phyloP scores from a whole-genome alignment of 2,329 filamentous ascomycete species.

The Epichloe typhina region DNA sequence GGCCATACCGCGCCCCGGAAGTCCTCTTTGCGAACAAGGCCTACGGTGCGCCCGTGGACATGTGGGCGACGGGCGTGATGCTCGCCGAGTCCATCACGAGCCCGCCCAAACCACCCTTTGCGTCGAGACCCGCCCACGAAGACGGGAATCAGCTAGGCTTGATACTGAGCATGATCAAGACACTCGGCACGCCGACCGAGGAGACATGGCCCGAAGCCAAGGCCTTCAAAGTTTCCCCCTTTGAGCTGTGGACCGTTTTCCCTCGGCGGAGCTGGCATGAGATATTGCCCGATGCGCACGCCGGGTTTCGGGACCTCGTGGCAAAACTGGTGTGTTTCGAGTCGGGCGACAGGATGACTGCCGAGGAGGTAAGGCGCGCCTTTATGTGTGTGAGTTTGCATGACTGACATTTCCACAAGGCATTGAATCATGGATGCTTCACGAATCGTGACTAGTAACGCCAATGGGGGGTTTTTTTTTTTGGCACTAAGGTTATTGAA shows the following conservation, averaged over 20 bases:
- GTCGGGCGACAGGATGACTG: constrained; percentile 48
- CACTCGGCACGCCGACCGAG: constrained; percentile 72
- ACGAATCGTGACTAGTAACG: background rate
- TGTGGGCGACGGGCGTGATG: constrained; percentile 81
- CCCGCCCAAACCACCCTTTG: constrained; percentile 56
- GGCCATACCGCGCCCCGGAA: constrained; percentile 81
- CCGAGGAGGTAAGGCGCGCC: constrained; percentile 27
- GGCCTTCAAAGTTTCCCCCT: constrained; percentile 59
- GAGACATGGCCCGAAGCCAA: constrained; percentile 71
- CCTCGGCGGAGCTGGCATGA: constrained; percentile 52
- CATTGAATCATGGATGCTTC: constrained; percentile 12
- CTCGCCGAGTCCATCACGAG: constrained; percentile 58
- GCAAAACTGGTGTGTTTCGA: constrained; percentile 59
- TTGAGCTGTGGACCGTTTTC: constrained; percentile 79
- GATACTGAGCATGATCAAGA: constrained; percentile 86
- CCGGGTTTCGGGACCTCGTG: constrained; percentile 51
- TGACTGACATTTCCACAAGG: constrained; percentile 10
- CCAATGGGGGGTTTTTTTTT: no score
- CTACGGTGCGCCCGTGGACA: constrained; percentile 64
- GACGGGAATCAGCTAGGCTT: constrained; percentile 85
- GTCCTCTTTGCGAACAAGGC: constrained; percentile 69
- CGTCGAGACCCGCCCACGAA: constrained; percentile 58
- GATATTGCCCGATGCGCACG: constrained; percentile 49
- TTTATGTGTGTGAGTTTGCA: background rate
- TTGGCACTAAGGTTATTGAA: no score